Evolutionary conservation across 345 rosid genomes (phyloP).

Genomic region (Mangifera indica): DNA sequence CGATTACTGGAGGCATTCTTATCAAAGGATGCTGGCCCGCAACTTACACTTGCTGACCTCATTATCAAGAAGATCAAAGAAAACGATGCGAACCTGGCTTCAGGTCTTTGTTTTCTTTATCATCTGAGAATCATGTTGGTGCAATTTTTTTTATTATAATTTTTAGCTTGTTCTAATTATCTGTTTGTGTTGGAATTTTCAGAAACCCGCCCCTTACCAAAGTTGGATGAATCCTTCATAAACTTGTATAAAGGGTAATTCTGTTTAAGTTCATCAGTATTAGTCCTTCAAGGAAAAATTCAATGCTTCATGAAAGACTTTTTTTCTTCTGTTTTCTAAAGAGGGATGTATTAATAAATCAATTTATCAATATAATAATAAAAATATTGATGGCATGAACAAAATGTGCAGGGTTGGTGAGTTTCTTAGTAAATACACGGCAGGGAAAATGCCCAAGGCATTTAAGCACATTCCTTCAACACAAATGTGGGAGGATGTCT

Average conservation of each 20-base stretch:
- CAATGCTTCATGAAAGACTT: background rate
- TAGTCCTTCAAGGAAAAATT: background rate
- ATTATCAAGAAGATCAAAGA: conserved; percentile 68
- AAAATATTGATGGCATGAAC: background rate
- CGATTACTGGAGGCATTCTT: conserved; percentile 76
- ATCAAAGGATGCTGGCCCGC: conserved; percentile 62
- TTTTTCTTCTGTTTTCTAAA: background rate
- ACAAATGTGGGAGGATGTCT: conserved; percentile 81
- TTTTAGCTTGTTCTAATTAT: background rate
- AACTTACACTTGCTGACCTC: conserved; percentile 73
- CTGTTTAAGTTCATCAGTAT: background rate
- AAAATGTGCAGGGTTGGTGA: conserved; percentile 66
- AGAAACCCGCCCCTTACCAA: conserved; percentile 69
- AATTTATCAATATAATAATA: background rate
- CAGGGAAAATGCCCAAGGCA: conserved; percentile 89
- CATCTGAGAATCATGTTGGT: background rate
- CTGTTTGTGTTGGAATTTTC: conserved; percentile 25
- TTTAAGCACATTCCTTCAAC: conserved; percentile 71
- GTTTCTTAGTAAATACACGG: conserved; percentile 67
- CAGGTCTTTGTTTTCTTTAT: conserved; percentile 41
- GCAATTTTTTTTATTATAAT: background rate
- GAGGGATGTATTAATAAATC: background rate
- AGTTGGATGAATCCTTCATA: conserved; percentile 59
- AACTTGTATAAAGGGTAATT: conserved; percentile 75
- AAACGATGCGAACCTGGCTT: conserved; percentile 48